A percentile compares a stretch with the other conserved stretches of the same genome.
Conservation (phyloP, 2,329 filamentous ascomycete genomes). For the Fusarium agapanthi region DNA sequence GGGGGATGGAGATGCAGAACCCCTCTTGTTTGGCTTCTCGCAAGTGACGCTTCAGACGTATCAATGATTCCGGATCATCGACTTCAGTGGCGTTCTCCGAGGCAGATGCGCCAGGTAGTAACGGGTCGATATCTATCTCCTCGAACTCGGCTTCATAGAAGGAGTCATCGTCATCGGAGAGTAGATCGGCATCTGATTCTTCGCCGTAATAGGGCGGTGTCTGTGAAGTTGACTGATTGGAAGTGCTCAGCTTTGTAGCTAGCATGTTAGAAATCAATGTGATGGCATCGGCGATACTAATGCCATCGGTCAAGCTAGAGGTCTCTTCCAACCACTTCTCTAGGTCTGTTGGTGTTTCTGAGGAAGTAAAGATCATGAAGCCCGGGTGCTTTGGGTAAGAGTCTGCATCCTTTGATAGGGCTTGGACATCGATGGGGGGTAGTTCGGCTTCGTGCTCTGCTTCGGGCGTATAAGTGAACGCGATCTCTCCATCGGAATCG, state of each 20-base stretch:
- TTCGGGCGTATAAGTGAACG: constrained; percentile 65
- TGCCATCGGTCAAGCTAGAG: constrained; percentile 44
- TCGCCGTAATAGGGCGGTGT: not conserved
- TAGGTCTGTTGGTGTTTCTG: constrained; percentile 52
- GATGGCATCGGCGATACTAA: constrained; percentile 37
- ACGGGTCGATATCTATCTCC: constrained; percentile 25
- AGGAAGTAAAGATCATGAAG: constrained; percentile 56
- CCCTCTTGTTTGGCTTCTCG: constrained; percentile 68
- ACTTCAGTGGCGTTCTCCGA: not conserved
- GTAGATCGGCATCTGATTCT: constrained; percentile 7
- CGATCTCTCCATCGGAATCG: constrained; percentile 77
- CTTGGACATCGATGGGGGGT: constrained; percentile 48
- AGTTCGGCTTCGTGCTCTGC: constrained; percentile 38
- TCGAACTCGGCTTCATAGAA: constrained; percentile 28
- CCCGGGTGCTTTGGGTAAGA: constrained; percentile 50
- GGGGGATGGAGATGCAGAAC: constrained; percentile 73
- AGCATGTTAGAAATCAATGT: constrained; percentile 24
- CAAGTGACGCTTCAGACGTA: constrained; percentile 50
- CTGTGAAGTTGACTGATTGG: not conserved
- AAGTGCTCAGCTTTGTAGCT: constrained; percentile 9
- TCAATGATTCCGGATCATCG: not conserved
- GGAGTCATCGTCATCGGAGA: constrained; percentile 14
- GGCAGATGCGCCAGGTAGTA: not conserved
- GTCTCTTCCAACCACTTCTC: constrained; percentile 55
- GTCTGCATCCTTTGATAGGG: constrained; percentile 48